These are phyloP conservation scores for sunflower (Helianthus annuus) DNA, from an alignment of 129 eudicot species.

Conservation along the genomic window HanXRQr2.0-SUNRISE NC_035444.2:85016061-85016560, in stretches of 20 bases:
- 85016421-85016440: no score
- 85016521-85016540: no score
- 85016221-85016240: background rate
- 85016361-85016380: background rate
- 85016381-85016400: no score
- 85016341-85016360: background rate
- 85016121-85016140: slow-evolving; percentile 30
- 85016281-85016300: slow-evolving; percentile 18
- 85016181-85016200: background rate
- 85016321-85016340: slow-evolving; percentile 8
- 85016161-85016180: slow-evolving; percentile 14
- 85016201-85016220: slow-evolving; percentile 19
- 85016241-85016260: slow-evolving; percentile 30
- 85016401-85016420: no score
- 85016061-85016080: slow-evolving; percentile 14
- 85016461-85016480: no score
- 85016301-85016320: slow-evolving; percentile 23
- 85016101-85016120: background rate
- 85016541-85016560: no score
- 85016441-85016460: no score
- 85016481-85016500: no score
- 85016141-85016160: slow-evolving; percentile 21
- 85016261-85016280: slow-evolving; percentile 13
- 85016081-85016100: background rate
- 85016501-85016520: no score